Evolutionary conservation across 129 eudicot genomes (phyloP), one percentile per base, ranked within the genome.

Genomic region (Centaurea solstitialis): DNA sequence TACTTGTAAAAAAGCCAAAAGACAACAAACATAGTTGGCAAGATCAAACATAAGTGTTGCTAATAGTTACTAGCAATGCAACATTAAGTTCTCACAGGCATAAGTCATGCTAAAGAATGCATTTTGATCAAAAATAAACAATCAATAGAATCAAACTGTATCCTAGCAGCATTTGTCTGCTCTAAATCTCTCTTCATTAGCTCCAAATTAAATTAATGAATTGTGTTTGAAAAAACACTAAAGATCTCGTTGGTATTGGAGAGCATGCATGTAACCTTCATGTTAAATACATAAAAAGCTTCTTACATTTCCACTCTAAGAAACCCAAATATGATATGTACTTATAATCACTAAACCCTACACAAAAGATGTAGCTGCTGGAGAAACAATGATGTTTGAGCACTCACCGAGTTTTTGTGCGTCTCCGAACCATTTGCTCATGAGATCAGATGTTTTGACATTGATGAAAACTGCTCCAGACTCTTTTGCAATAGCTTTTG

Each of bases 401-500:
- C 9, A 84, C 94, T 73, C 53, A 94, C 98, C 97, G 33, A 91
- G 92, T 79, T 94, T 94, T 77, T 88, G 93, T 5, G 97, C 96
- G 79, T 94, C 98, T n/a, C 97, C 98, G 77, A 91, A 92, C 95
- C 93, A 94, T 85, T 91, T 94, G 87, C 98, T 94, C 97, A 92
- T 94, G 40, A 92, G 78, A 79, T 91, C 93, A 37, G 98, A 86
- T 82, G 92, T 81, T 76, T 92, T 90, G 87, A 94, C 97, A 77
- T 94, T 90, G 39, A 94, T 94, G 79, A 91, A 94, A 85, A 94
- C 97, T 79, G 98, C 98, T 37, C 97, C 98, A 0, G 97, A 94
- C 73, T 94, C 98, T 84, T 90, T 94, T 2, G 98, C 98, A 79
- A 94, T 91, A 82, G 98, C 98, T 89, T 94, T 91, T 40, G 98